Conservation (phyloP, 257 asterid species). For the Salvia miltiorrhiza region DNA sequence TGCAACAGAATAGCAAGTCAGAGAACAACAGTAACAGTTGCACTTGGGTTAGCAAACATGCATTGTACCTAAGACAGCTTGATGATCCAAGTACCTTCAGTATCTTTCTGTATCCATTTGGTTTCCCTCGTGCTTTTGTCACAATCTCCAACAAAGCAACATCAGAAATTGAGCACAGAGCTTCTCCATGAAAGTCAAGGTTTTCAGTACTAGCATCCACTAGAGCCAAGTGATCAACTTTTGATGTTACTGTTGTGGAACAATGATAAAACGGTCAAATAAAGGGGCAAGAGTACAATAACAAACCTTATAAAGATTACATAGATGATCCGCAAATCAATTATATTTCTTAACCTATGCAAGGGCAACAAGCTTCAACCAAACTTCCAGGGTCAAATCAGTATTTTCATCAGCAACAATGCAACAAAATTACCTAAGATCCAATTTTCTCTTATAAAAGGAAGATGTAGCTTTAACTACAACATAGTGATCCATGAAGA, state of each 20-base stretch:
- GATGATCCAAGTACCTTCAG: conserved; percentile 54
- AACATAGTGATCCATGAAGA: not conserved
- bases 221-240: conserved; percentile 39
- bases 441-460: not conserved
- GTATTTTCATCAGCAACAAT: not conserved
- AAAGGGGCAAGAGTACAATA: not conserved
- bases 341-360: not conserved
- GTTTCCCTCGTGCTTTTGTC: conserved; percentile 79
- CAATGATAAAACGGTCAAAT: conserved; percentile 11
- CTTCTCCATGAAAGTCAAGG: conserved; percentile 74
- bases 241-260: conserved; percentile 70
- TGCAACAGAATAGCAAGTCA: conserved; percentile 31
- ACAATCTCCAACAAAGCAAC: conserved; percentile 77
- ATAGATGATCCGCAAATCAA: not conserved
- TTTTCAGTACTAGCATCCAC: conserved; percentile 31
- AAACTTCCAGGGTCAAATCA: conserved; percentile 4
- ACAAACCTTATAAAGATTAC: conserved; percentile 2
- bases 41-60: conserved; percentile 5
- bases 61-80: conserved; percentile 13
- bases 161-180: conserved; percentile 81
- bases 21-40: conserved; percentile 7
- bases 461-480: not conserved
- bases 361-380: conserved; percentile 6
- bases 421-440: not conserved
- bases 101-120: conserved; percentile 86